phyloP scores from a whole-genome alignment of 139 green algal genomes.

The Diplosphaera chodatii region DNA sequence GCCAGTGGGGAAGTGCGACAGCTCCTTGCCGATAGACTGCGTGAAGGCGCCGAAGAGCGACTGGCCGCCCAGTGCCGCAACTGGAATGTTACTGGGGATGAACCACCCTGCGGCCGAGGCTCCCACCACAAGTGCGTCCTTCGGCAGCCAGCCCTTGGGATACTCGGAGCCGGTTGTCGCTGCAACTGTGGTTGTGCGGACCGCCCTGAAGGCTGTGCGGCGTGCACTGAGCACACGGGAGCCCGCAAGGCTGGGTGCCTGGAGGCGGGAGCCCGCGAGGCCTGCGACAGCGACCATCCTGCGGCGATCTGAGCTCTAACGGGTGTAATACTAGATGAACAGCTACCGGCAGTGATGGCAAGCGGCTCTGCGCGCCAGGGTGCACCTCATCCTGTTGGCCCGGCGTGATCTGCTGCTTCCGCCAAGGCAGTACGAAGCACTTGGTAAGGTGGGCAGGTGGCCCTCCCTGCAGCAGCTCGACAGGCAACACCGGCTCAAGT shows the following conservation, averaged over 20 bases:
- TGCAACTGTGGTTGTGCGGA: neutral
- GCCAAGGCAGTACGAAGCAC: too few species aligned
- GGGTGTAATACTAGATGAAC: too few species aligned
- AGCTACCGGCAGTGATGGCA: too few species aligned
- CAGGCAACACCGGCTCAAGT: too few species aligned
- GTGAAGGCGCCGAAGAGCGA: constrained; percentile 74
- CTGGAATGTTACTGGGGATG: constrained; percentile 57
- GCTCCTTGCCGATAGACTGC: constrained; percentile 53
- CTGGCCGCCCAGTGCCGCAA: constrained; percentile 53
- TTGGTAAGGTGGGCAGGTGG: too few species aligned
- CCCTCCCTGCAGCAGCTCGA: too few species aligned
- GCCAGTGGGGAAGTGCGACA: constrained; percentile 74
- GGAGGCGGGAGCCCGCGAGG: neutral
- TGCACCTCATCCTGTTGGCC: too few species aligned
- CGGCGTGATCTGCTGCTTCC: too few species aligned
- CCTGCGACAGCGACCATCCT: neutral
- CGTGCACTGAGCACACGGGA: neutral
- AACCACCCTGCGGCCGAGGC: constrained; percentile 37
- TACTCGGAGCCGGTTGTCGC: neutral
- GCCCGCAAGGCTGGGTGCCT: neutral
- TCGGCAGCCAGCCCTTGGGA: neutral
- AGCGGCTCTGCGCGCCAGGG: too few species aligned
- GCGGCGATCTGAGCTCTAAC: neutral
- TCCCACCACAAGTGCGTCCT: neutral
- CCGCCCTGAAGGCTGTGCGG: neutral